Evolutionary conservation across 768 basidiomycete genomes (phyloP).

Genomic region (Panaeolus papilionaceus): DNA sequence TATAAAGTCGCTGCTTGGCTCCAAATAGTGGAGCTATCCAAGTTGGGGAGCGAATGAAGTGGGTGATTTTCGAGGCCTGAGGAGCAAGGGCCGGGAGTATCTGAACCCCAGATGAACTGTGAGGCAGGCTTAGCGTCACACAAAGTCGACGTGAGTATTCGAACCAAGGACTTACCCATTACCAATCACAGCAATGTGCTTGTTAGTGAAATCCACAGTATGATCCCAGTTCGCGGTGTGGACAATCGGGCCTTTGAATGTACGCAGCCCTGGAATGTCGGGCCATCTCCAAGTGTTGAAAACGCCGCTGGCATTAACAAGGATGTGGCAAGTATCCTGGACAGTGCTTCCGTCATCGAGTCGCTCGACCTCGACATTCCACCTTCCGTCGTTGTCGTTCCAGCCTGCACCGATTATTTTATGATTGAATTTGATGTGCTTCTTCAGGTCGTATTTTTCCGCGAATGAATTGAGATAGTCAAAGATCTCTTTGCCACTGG

Average conservation of each 20-base stretch:
- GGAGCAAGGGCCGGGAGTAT: slow-evolving; percentile 37
- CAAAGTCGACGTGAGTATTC: no score
- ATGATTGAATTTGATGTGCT: slow-evolving; percentile 48
- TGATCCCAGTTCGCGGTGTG: slow-evolving; percentile 59
- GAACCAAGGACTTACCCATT: no score
- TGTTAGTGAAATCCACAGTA: no score
- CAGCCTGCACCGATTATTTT: slow-evolving; percentile 52
- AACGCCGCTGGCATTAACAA: slow-evolving; percentile 56
- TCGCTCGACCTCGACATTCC: slow-evolving; percentile 43
- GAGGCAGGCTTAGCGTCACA: background rate
- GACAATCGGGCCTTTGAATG: slow-evolving; percentile 55
- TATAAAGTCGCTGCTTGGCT: slow-evolving; percentile 32
- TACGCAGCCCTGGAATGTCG: slow-evolving; percentile 37
- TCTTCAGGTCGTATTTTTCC: slow-evolving; percentile 47
- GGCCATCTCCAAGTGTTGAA: slow-evolving; percentile 50
- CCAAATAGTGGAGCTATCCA: slow-evolving; percentile 34
- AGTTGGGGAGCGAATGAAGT: slow-evolving; percentile 36
- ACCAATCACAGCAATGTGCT: no score
- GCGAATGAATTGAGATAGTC: slow-evolving; percentile 48
- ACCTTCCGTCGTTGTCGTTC: slow-evolving; percentile 42
- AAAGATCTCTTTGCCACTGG: slow-evolving; percentile 47
- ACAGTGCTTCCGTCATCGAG: slow-evolving; percentile 35
- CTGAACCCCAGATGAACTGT: slow-evolving; percentile 37
- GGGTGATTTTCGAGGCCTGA: slow-evolving; percentile 38
- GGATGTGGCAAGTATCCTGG: slow-evolving; percentile 42